Evolutionary conservation across 139 green algal species (phyloP), one percentile per base, ranked within the genome.

Genomic region (Pseudopediastrum boryanum): DNA sequence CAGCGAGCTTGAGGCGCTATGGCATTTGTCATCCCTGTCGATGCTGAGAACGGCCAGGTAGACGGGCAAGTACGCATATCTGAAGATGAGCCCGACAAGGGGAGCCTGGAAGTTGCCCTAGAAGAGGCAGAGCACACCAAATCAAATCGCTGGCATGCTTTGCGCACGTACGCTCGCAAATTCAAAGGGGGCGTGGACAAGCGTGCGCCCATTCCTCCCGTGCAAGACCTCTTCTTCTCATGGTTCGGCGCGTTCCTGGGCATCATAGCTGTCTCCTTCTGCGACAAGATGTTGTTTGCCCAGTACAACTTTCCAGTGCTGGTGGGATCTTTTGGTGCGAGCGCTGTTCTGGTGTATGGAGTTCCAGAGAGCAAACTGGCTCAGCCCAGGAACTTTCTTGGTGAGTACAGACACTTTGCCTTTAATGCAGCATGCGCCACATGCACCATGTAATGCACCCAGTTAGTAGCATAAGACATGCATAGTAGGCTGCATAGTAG

Each of bases 311-410:
- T 83, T 46, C 67, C 58, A 16, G 41, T 89, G 33, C 75, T 89
- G 56, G 54, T 88, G 9, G 78, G 75, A 0, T 83, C 75, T 1
- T 89, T 89, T 71, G 85, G 85, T 0, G 85, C 85, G 25, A 81
- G 43, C 16, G 85, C 85, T 25, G 85, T 89, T 79, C 82, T 89
- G 42, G 27, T 89, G 35, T 89, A 85, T 39, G 82, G 81, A 33
- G 74, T 81, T 25, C 76, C 76, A 3, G 79, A 85, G 72, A 70
- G 42, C 43, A 87, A 87, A 65, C 71, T 89, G 38, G 67, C 67
- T 0, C 82, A 87, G 78, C 85, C 85, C 3, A 63, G 85, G 23
- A 89, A 87, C 81, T 68, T 89, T 21, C 16, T 89, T 8, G 84
- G 84, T 86, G 54, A 27, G 81, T 29, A 41, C 23, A 48, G n/a